Base-by-base conservation (phyloP, 2,329 filamentous ascomycete genomes). In the Knufia petricola region DNA sequence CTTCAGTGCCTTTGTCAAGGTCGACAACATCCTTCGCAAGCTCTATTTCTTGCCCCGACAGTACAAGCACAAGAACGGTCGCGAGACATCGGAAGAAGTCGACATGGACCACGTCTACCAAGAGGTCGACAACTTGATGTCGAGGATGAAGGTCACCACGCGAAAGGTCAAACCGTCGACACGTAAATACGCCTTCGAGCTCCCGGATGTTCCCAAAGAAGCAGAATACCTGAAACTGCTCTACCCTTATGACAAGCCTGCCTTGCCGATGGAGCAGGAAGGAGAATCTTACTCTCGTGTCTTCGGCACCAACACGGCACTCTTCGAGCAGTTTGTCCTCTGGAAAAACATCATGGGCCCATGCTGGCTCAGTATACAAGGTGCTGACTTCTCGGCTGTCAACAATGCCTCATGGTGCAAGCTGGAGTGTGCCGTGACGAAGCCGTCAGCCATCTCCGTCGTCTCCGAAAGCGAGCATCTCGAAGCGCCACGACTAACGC, bases 341-440 rank as follows among this genome's bases (percentile, higher is more conserved):
- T 95, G 89, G 85, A 96, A 95, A 70, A 94, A 95, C 62, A 86
- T 98, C 59, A 98, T 95, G 90, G 92, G 92, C 1, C 92, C 92
- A 24, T 96, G 92, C 65, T 98, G 92, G 92, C 77, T 98, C 39
- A 89, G 84, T 62, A 92, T 98, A 48, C 78, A 88, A 56, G 83
- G 85, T 56, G 85, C 85, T 24, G 82, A 95, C 64, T 95, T 94
- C 63, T 76, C 77, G 15, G 74, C 84, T 4, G 75, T 96, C 57
- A 90, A 87, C 66, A 95, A 95, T 59, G 85, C 88, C 9, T 98
- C 92, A 0, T 92, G 94, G 78, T 95, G 92, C 74, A 96, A 95
- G 67, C 79, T 98, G 9, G 92, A 98, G 66, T 81, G 94, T 42
- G 77, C 85, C 58, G 84, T 88, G 40, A 76, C 78, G 30, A 84